Percentiles rank a stretch among this genome's conserved stretches.
phyloP scores from a whole-genome alignment of 1,284 basidiomycete genomes.

The Volvariella surrecta region DNA sequence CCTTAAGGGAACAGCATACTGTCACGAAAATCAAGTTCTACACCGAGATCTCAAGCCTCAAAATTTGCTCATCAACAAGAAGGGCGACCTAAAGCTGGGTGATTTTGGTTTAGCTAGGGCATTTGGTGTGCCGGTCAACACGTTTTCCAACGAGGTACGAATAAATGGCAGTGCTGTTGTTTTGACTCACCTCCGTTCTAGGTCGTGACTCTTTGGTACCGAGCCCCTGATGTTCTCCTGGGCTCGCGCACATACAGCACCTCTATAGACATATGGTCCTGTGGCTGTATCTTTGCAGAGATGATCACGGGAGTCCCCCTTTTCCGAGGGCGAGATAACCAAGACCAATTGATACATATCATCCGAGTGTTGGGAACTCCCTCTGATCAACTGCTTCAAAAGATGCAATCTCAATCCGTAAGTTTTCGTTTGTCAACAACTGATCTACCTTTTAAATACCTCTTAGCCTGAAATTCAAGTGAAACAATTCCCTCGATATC shows the following conservation, averaged over 20 bases:
- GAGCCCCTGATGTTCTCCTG: slow-evolving; percentile 95
- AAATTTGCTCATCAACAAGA: slow-evolving; percentile 94
- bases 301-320: slow-evolving; percentile 97
- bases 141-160: slow-evolving; percentile 86
- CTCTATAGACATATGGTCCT: slow-evolving; percentile 99
- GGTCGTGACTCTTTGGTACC: slow-evolving; percentile 99
- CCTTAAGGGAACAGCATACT: slow-evolving; percentile 96
- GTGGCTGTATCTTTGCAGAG: slow-evolving; percentile 98
- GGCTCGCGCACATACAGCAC: slow-evolving; percentile 98
- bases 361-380: slow-evolving; percentile 97
- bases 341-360: slow-evolving; percentile 96
- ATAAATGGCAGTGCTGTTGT: slow-evolving; percentile 1
- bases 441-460: slow-evolving; percentile 6
- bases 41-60: slow-evolving; percentile 98
- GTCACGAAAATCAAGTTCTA: slow-evolving; percentile 96
- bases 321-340: slow-evolving; percentile 96
- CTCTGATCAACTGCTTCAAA: slow-evolving; percentile 80
- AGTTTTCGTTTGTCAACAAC: slow-evolving; percentile 19
- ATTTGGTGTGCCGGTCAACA: slow-evolving; percentile 94
- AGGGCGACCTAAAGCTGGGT: slow-evolving; percentile 96
- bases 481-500: slow-evolving; percentile 86
- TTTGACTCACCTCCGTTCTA: slow-evolving; percentile 21
- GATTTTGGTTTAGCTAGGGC: slow-evolving; percentile 94
- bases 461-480: slow-evolving; percentile 83
- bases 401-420: slow-evolving; percentile 90